phyloP scores from a whole-genome alignment of 2,329 filamentous ascomycete species.

The Penicillium freii region DNA sequence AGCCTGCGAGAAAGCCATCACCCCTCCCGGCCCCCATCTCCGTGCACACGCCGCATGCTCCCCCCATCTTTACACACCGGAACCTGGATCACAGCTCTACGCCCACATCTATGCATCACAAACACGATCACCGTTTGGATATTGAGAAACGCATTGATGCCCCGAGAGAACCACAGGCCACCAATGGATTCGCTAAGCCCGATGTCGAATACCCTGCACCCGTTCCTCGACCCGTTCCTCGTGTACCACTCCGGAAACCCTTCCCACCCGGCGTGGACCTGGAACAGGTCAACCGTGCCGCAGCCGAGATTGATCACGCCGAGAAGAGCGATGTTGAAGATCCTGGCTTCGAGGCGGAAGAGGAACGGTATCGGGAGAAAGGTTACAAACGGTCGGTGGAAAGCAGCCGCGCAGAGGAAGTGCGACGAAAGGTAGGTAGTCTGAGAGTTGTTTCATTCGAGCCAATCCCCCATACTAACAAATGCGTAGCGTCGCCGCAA shows the following conservation, averaged over 20 bases:
- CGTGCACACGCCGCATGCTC: conserved; percentile 19
- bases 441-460: neutral
- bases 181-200: conserved; percentile 19
- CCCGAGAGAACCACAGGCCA: conserved; percentile 4
- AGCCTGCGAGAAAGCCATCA: conserved; percentile 49
- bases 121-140: conserved; percentile 29
- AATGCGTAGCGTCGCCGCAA: conserved; percentile 57
- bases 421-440: conserved; percentile 61
- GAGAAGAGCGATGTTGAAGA: conserved; percentile 59
- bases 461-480: conserved; percentile 12
- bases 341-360: conserved; percentile 52
- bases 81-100: conserved; percentile 26
- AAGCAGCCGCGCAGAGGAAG: conserved; percentile 61
- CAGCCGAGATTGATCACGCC: conserved; percentile 58
- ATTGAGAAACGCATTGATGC: conserved; percentile 25
- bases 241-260: conserved; percentile 15
- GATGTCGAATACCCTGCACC: conserved; percentile 7
- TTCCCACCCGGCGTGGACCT: conserved; percentile 45
- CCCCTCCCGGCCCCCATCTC: conserved; percentile 39
- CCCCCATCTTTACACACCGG: conserved; percentile 11
- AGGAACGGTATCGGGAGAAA: conserved; percentile 53
- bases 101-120: conserved; percentile 28
- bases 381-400: conserved; percentile 67
- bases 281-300: conserved; percentile 66
- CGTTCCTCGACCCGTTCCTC: conserved; percentile 8